Base-by-base conservation (phyloP, 164 flowering plant species). In the Cinnamomum micranthum region DNA sequence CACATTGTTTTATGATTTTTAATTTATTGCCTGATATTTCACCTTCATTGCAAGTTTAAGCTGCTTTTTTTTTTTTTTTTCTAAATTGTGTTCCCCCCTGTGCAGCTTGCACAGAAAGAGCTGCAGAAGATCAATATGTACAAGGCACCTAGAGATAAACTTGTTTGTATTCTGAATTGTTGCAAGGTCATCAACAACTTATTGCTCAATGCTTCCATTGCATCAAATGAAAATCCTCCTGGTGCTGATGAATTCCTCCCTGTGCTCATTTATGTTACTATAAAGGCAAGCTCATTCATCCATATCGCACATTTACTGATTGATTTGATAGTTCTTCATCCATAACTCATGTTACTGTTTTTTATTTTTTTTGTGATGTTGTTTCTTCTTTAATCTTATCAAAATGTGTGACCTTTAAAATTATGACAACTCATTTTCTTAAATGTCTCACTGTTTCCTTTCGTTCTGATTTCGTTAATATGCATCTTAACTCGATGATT, bases 181-280 rank as follows among this genome's bases (percentile, higher is more conserved):
- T 95, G 97, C 84, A 91, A 88, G 85, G 95, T 90, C 74, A 91
- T 92, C 76, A 91, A 80, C 76, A 95, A 92, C 82, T 82, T 91
- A 70, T 73, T 95, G 80, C 78, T 86, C 65, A 92, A 91, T 87
- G 97, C 97, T 68, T 88, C 98, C 19, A 75, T 89, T 77, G 89
- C 97, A 78, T 86, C 93, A 15, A 86, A 91, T 74, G 91, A 88
- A 72, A 81, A 89, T 84, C 95, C 93, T 79, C 97, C 95, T 65
- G 99, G 99, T 81, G 99, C 99, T 68, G 99, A 95, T 82, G 99
- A 93, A 73, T 95, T 95, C 80, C 95, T 95, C 77, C 99, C 99
- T 55, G 97, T 64, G 58, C 87, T 95, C 50, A 95, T 95, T 72
- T 95, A 85, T 85, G 94, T 93, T 62, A 93, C 94, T 6, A 80